Evolutionary conservation across 2,329 filamentous ascomycete genomes (phyloP).

Genomic region (Zalaria obscura): DNA sequence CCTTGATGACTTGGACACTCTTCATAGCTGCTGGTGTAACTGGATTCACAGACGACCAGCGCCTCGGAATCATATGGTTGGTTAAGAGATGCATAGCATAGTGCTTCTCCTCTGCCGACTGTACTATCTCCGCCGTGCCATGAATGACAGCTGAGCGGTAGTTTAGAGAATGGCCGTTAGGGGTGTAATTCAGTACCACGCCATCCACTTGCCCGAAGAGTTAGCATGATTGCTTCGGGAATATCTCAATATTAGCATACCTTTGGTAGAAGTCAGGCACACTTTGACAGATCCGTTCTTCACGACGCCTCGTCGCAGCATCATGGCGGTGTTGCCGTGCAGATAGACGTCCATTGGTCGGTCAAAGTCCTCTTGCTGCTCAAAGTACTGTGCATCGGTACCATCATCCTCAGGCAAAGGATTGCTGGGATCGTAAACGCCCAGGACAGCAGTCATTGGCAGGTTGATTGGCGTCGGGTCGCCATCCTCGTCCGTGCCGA

Average conservation of each 20-base stretch:
- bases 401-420: slow-evolving; percentile 1
- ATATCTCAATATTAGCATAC: not conserved
- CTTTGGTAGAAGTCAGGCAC: slow-evolving; percentile 2
- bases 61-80: slow-evolving; percentile 1
- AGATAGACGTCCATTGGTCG: slow-evolving; percentile 3
- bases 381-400: not conserved
- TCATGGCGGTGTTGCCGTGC: slow-evolving; percentile 3
- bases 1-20: slow-evolving; percentile 1
- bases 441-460: slow-evolving; percentile 3
- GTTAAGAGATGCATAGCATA: slow-evolving; percentile 3
- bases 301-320: slow-evolving; percentile 1
- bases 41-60: slow-evolving; percentile 1
- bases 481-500: slow-evolving; percentile 1
- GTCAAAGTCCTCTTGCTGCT: not conserved
- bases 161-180: slow-evolving; percentile 2
- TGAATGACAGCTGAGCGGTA: slow-evolving; percentile 2
- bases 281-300: not conserved
- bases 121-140: not conserved
- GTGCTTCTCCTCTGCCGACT: not conserved
- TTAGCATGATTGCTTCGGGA: not conserved
- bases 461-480: slow-evolving; percentile 4
- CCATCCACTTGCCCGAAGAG: slow-evolving; percentile 1
- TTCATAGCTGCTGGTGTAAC: slow-evolving; percentile 1
- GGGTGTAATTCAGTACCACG: slow-evolving; percentile 3
- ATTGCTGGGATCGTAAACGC: slow-evolving; percentile 1